Evolutionary conservation across 2,329 filamentous ascomycete genomes (phyloP), one percentile per base, ranked within the genome.

Genomic region (Arthroderma sp.): DNA sequence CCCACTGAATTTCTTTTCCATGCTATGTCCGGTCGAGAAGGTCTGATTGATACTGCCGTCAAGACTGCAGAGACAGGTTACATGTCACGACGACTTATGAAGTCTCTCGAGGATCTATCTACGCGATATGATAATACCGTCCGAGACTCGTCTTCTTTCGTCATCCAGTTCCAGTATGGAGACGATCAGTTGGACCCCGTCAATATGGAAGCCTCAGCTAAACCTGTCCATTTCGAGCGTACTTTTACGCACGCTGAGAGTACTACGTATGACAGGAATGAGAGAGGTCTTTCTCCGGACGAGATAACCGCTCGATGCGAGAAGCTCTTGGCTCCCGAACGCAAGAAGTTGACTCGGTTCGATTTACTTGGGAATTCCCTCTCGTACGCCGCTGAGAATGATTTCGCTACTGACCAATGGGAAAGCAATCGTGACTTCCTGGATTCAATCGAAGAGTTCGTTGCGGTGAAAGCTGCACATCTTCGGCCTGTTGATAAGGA

Each of bases 21-120:
- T 81, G 93, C 93, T 63, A 96, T 97, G 75, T 95, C 90, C 66
- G 93, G 93, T 65, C 87, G 93, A 83, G 93, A 97, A 82, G 93
- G 93, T 82, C 77, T 98, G 63, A 91, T 98, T 67, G 93, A 98
- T 81, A 98, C 93, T 1, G 93, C 93, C 60, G 93, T 97, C 75
- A 98, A 98, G 77, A 98, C 93, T 56, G 93, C 93, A 56, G 93
- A 98, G 72, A 98, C 93, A 9, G 93, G 93, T 62, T 98, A 98
- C 74, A 98, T 98, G 93, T 97, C 91, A 61, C 85, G 93, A 74
- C 85, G 93, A 64, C 72, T 98, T 68, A 98, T 98, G 91, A 98
- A 98, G 73, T 95, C 89, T 2, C 75, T 98, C 53, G 93, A 98
- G 69, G 93, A 98, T 76, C 76, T 97, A 2, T 95, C 91, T 0